Conservation (phyloP, 331 rosid species). For the Acacia pycnantha region DNA sequence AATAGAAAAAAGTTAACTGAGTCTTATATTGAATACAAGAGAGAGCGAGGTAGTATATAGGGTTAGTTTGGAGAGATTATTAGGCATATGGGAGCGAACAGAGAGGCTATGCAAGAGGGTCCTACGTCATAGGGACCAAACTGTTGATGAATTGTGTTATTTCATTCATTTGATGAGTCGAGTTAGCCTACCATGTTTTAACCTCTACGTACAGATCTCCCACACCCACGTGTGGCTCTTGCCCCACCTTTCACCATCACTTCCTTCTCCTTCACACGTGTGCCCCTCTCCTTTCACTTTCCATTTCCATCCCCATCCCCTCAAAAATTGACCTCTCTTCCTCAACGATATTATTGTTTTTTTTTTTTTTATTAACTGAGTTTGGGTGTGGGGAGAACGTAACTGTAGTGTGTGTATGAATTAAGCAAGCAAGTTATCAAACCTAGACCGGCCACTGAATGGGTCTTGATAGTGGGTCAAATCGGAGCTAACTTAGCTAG, state of each 20-base stretch:
- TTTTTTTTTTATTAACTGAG: not conserved
- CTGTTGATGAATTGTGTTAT: not conserved
- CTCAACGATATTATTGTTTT: not conserved
- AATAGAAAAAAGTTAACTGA: rapidly evolving
- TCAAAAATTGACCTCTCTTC: not conserved
- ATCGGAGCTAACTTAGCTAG: rapidly evolving
- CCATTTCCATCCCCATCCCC: not conserved
- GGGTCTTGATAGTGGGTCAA: too few species aligned
- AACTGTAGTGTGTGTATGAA: too few species aligned
- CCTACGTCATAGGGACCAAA: too few species aligned
- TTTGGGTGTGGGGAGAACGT: too few species aligned
- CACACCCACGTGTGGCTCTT: constrained; percentile 51
- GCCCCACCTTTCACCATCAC: constrained; percentile 47
- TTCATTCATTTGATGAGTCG: constrained; percentile 1
- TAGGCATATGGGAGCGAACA: not conserved
- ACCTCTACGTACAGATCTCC: not conserved
- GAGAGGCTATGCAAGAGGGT: too few species aligned
- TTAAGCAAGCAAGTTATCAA: too few species aligned
- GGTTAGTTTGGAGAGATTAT: too few species aligned
- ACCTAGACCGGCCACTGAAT: too few species aligned
- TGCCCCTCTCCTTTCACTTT: not conserved
- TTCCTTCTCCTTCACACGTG: constrained; percentile 41
- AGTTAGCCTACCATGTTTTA: not conserved
- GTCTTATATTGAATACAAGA: too few species aligned
- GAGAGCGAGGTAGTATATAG: rapidly evolving